Evolutionary conservation across 148 eudicot genomes (phyloP).

Genomic region (Nyssa sinensis): DNA sequence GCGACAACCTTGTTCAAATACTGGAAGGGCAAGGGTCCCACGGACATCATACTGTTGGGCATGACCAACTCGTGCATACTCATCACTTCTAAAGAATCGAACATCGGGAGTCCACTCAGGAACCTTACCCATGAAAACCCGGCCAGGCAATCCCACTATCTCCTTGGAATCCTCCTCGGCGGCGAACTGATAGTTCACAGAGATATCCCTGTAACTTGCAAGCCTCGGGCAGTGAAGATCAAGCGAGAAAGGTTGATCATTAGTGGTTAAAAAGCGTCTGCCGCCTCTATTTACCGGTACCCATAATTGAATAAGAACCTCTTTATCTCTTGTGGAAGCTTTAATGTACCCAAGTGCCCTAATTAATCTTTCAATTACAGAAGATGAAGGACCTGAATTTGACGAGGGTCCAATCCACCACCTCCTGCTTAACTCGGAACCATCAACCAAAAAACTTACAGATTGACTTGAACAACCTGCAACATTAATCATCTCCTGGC

Average conservation of each 20-base stretch:
- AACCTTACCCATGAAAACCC: conserved; percentile 73
- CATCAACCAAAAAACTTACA: conserved; percentile 29
- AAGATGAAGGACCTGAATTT: conserved; percentile 24
- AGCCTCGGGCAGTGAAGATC: conserved; percentile 57
- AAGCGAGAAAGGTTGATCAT: conserved; percentile 59
- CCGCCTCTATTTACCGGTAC: conserved; percentile 65
- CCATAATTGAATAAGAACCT: conserved; percentile 79
- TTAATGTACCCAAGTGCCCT: conserved; percentile 56
- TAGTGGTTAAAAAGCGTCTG: conserved; percentile 56
- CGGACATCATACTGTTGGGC: conserved; percentile 75
- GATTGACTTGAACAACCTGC: conserved; percentile 17
- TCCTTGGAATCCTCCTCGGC: conserved; percentile 54
- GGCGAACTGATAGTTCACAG: conserved; percentile 64
- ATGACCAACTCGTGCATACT: conserved; percentile 75
- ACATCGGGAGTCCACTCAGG: conserved; percentile 99
- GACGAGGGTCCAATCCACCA: conserved; percentile 71
- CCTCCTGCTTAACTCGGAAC: conserved; percentile 44
- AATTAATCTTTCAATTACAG: conserved; percentile 67
- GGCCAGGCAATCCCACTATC: conserved; percentile 67
- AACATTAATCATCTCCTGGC: conserved; percentile 19
- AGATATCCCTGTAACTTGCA: conserved; percentile 59
- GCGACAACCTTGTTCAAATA: conserved; percentile 81
- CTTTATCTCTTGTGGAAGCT: conserved; percentile 47
- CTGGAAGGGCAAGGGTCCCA: conserved; percentile 82
- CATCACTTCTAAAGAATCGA: conserved; percentile 65